phyloP scores from a whole-genome alignment of 139 green algal genomes.

The Chlamydomonas applanata region DNA sequence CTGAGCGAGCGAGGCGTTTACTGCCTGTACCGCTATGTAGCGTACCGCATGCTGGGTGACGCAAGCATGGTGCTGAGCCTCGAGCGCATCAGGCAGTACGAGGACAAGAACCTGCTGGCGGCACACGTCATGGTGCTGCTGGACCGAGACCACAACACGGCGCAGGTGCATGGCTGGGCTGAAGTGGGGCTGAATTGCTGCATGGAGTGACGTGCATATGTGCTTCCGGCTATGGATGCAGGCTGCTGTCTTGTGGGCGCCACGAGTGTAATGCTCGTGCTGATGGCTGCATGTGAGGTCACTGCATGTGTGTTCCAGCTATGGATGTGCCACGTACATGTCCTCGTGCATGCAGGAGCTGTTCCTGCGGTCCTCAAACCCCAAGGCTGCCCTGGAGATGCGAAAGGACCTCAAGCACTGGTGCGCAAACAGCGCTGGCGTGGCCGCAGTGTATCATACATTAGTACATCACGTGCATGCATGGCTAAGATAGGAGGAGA shows the following conservation, averaged over 20 bases:
- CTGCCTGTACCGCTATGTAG: neutral
- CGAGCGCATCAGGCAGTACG: slow-evolving; percentile 49
- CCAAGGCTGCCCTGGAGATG: slow-evolving; percentile 73
- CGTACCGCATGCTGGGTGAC: slow-evolving; percentile 48
- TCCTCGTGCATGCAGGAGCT: slow-evolving; percentile 56
- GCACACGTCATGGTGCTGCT: slow-evolving; percentile 66
- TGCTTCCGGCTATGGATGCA: too few species aligned
- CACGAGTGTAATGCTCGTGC: too few species aligned
- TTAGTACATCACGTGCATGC: too few species aligned
- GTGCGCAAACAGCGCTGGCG: slow-evolving; percentile 21
- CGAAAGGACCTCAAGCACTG: slow-evolving; percentile 76
- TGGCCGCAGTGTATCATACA: too few species aligned
- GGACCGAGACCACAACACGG: slow-evolving; percentile 55
- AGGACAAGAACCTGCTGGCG: slow-evolving; percentile 74
- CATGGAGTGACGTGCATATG: too few species aligned
- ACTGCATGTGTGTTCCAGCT: too few species aligned
- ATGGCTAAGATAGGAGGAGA: too few species aligned
- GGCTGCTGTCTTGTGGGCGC: too few species aligned
- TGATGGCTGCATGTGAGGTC: too few species aligned
- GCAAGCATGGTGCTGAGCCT: slow-evolving; percentile 66
- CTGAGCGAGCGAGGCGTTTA: too few species aligned
- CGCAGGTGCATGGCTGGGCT: slow-evolving; percentile 36
- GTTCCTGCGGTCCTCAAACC: slow-evolving; percentile 54
- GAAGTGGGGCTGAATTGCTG: too few species aligned
- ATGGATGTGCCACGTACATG: too few species aligned